Conservation (phyloP, 2,329 filamentous ascomycete species). For the Parastagonospora avenae region DNA sequence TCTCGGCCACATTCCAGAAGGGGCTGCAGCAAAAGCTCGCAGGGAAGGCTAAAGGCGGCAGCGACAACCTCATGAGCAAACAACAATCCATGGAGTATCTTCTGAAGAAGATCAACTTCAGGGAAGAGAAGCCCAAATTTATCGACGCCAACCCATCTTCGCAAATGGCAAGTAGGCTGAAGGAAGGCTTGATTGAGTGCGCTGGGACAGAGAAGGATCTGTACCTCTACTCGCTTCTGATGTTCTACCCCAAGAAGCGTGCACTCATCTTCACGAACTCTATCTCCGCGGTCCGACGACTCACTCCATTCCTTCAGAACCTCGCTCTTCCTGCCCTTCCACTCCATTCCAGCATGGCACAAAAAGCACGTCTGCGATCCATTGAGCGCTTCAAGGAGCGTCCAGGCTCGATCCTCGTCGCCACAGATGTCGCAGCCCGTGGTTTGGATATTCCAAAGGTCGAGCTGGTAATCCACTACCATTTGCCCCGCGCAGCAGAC, state of each 20-base stretch:
- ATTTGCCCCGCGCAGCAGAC: conserved; percentile 88
- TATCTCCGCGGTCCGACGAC: conserved; percentile 85
- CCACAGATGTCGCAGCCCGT: conserved; percentile 91
- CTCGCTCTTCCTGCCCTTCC: conserved; percentile 77
- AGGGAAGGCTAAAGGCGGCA: conserved; percentile 62
- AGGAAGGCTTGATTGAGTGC: conserved; percentile 91
- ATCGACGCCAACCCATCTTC: conserved; percentile 88
- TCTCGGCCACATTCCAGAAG: conserved; percentile 95
- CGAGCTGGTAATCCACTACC: conserved; percentile 91
- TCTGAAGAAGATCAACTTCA: conserved; percentile 86
- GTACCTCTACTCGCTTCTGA: conserved; percentile 85
- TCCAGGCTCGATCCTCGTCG: conserved; percentile 73
- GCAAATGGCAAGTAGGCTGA: conserved; percentile 85
- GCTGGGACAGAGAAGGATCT: conserved; percentile 95
- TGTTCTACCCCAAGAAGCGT: conserved; percentile 79
- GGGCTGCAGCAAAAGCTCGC: conserved; percentile 88
- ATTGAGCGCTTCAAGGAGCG: conserved; percentile 83
- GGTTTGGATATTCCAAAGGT: conserved; percentile 92
- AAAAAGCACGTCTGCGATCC: conserved; percentile 92
- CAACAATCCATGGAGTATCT: conserved; percentile 91
- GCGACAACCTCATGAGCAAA: conserved; percentile 66
- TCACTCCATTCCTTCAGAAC: conserved; percentile 82
- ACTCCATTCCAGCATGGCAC: conserved; percentile 91
- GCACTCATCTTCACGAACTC: conserved; percentile 95
- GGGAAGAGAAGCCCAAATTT: conserved; percentile 82